Percentiles rank a stretch among this genome's conserved stretches.
phyloP scores from a whole-genome alignment of 2,329 filamentous ascomycete species.

The Penicillium glabrum region DNA sequence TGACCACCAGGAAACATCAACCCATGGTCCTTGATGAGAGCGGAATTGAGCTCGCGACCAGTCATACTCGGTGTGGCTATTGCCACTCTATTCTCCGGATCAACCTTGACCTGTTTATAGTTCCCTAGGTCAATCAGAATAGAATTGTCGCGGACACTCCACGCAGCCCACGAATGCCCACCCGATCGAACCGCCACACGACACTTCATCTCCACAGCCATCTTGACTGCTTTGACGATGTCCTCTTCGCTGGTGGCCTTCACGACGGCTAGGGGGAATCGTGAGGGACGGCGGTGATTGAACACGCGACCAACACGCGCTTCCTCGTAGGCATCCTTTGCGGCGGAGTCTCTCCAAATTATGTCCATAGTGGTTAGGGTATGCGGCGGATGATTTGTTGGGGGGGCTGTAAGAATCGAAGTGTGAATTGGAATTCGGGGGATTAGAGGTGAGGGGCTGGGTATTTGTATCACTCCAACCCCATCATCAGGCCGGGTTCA shows the following conservation, averaged over 20 bases:
- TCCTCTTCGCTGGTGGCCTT: conserved; percentile 38
- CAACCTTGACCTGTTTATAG: conserved; percentile 41
- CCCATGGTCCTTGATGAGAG: conserved; percentile 28
- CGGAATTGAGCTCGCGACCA: conserved; percentile 32
- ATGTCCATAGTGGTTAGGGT: conserved; percentile 18
- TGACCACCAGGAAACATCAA: conserved; percentile 56
- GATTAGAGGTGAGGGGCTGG: neutral
- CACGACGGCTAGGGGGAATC: conserved; percentile 45
- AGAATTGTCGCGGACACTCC: conserved; percentile 51
- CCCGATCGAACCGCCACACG: conserved; percentile 51
- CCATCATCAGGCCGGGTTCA: neutral
- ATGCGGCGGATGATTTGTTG: neutral
- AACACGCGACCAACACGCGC: conserved; percentile 46
- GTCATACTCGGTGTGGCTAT: conserved; percentile 51
- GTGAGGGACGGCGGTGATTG: conserved; percentile 43
- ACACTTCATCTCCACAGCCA: conserved; percentile 36
- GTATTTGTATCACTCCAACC: neutral
- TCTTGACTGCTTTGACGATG: conserved; percentile 37
- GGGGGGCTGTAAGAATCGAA: neutral
- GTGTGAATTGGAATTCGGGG: neutral
- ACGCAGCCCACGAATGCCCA: conserved; percentile 51
- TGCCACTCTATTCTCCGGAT: conserved; percentile 40
- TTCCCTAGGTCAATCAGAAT: conserved; percentile 46
- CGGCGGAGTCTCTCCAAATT: conserved; percentile 20
- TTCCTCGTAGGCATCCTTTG: conserved; percentile 33